Evolutionary conservation across 2,329 filamentous ascomycete genomes (phyloP), one percentile per base, ranked within the genome.

Genomic region (Arthrobotrys entomopaga): DNA sequence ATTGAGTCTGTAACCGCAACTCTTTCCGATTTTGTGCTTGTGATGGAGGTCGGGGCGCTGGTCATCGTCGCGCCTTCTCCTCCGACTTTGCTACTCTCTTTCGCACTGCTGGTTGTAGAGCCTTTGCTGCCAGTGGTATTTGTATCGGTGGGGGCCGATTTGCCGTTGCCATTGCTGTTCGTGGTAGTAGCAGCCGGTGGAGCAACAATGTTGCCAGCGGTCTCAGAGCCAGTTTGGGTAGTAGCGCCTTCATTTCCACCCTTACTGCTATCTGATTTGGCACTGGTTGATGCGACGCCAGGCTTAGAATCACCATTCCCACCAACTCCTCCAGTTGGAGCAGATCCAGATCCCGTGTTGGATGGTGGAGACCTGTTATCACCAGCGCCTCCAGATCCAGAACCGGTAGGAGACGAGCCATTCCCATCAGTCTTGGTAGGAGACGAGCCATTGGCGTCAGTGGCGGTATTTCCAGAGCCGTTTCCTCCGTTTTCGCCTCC

Each of bases 171-270:
- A 11, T 22, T 34, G 38, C 46, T 24, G 19, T 58, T 43, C 29
- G 58, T 42, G n/a, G 26, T 42, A 38, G 49, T 58, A 16, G 43
- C 46, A 29, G 65, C 43, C 50, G 65, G 50, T n/a, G 65, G 52
- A 38, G 48, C 65, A 11, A 22, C 48, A 22, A 1, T 54, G 1
- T 24, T 43, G 26, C 24, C 46, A 48, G 46, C 64, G 46, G 29
- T 59, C 16, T 29, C 53, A 50, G 56, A 19, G n/a, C 56, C 65
- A n/a, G 54, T 22, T 8, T 26, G 26, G 13, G 61, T 15, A 10
- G 40, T 26, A 19, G 50, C 24, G 13, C 29, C 34, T 15, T 13
- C 7, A 7, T 46, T 46, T n/a, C 42, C 42, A 46, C 29, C 29
- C 29, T 34, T 34, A 10, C 29, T 10, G 29, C 29, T 1, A 34